A percentile compares a stretch with the other conserved stretches of the same genome.
Evolutionary conservation across 2,329 filamentous ascomycete genomes (phyloP).

Genomic region (Fusarium pseudonygamai): DNA sequence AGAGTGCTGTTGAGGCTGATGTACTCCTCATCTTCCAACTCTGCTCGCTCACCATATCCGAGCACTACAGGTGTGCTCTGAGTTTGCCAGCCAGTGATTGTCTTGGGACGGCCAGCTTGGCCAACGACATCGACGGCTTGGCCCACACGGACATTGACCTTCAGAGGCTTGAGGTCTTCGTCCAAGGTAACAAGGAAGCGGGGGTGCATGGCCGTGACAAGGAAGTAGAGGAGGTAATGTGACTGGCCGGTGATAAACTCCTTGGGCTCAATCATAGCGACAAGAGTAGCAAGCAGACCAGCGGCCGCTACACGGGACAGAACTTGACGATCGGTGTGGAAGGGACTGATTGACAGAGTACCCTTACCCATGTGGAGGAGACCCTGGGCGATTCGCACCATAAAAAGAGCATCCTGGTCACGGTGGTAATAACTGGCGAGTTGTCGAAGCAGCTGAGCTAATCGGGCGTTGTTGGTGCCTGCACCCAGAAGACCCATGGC

Average conservation of each 20-base stretch:
- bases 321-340: conserved; percentile 98
- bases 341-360: conserved; percentile 94
- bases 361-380: conserved; percentile 99
- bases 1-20: conserved; percentile 89
- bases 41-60: conserved; percentile 93
- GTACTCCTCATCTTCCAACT: conserved; percentile 98
- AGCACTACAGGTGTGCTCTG: conserved; percentile 98
- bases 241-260: conserved; percentile 73
- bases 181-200: conserved; percentile 96
- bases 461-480: conserved; percentile 95
- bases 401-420: conserved; percentile 95
- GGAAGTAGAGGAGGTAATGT: conserved; percentile 97
- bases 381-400: conserved; percentile 98
- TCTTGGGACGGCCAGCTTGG: conserved; percentile 96
- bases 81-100: conserved; percentile 99
- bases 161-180: conserved; percentile 91
- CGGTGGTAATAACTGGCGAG: conserved; percentile 98
- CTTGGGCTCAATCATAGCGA: conserved; percentile 96
- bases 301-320: conserved; percentile 91
- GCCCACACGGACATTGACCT: conserved; percentile 95
- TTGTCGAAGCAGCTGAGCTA: conserved; percentile 93
- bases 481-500: conserved; percentile 98
- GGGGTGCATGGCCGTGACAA: conserved; percentile 96
- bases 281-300: conserved; percentile 86
- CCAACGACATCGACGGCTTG: conserved; percentile 98